phyloP scores from a whole-genome alignment of 352 stramenopile species.

The Chloridella minuta region DNA sequence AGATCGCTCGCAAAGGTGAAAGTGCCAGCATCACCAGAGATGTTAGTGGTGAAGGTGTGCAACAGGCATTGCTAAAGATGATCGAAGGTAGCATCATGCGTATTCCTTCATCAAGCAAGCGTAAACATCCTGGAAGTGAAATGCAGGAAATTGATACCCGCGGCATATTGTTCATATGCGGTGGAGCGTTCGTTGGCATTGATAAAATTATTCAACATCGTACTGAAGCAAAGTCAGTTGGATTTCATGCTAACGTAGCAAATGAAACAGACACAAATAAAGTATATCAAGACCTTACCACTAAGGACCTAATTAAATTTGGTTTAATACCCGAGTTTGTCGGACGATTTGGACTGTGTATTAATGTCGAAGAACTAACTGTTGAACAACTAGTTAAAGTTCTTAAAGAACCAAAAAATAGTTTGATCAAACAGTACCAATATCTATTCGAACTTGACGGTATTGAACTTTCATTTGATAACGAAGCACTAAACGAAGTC shows the following conservation, averaged over 20 bases:
- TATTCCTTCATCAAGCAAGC: constrained; percentile 69
- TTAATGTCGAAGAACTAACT: too few relatives aligned
- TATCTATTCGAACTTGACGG: too few relatives aligned
- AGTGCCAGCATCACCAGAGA: constrained; percentile 60
- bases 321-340: constrained; percentile 94
- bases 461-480: too few relatives aligned
- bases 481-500: too few relatives aligned
- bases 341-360: constrained; percentile 38
- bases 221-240: constrained; percentile 22
- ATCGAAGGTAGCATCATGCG: constrained; percentile 81
- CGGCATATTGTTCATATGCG: constrained; percentile 95
- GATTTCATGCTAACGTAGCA: constrained; percentile 64
- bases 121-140: constrained; percentile 73
- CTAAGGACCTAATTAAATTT: constrained; percentile 58
- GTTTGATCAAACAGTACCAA: too few relatives aligned
- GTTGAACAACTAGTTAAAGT: too few relatives aligned
- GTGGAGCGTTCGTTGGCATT: constrained; percentile 59
- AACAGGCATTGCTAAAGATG: constrained; percentile 95
- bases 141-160: constrained; percentile 78
- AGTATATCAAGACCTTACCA: constrained; percentile 30
- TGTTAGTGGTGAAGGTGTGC: constrained; percentile 79
- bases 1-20: constrained; percentile 56
- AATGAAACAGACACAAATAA: constrained; percentile 62
- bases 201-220: too few relatives aligned
- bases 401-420: too few relatives aligned